Conservation (phyloP, 176 grass and related monocot species). For the Juncus effusus region DNA sequence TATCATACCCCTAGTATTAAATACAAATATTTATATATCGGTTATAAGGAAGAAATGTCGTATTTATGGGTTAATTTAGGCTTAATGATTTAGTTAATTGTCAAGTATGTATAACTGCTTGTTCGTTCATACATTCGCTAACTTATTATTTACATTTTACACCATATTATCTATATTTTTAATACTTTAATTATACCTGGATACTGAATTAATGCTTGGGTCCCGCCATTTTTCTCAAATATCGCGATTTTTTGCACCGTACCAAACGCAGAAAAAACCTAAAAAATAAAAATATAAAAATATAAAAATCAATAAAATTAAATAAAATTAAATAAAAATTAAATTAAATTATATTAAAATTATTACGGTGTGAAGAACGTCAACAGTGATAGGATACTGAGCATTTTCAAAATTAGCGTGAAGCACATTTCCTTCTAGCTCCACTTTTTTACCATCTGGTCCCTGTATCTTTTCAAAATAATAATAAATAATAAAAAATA, state of each 20-base stretch:
- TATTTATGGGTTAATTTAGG: neutral
- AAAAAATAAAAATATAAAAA: slow-evolving; percentile 38
- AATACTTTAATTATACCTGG: slow-evolving; percentile 43
- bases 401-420: slow-evolving; percentile 91
- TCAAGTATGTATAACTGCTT: neutral
- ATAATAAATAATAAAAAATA: slow-evolving; percentile 23
- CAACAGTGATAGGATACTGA: slow-evolving; percentile 81
- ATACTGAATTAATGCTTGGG: slow-evolving; percentile 92
- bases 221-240: slow-evolving; percentile 91
- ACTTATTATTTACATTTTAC: slow-evolving; percentile 3
- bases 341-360: neutral
- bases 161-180: slow-evolving; percentile 10
- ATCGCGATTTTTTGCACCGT: slow-evolving; percentile 95
- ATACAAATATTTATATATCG: no score
- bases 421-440: slow-evolving; percentile 92
- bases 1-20: no score
- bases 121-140: neutral
- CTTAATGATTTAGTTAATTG: neutral
- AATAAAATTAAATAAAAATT: slow-evolving; percentile 16
- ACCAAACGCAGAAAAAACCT: slow-evolving; percentile 94
- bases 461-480: slow-evolving; percentile 49
- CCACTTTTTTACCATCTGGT: slow-evolving; percentile 73
- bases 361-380: slow-evolving; percentile 84
- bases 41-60: no score
- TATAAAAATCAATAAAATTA: slow-evolving; percentile 16